phyloP scores from a whole-genome alignment of 1,139 yeast genomes.

The Wickerhamomyces sp. region DNA sequence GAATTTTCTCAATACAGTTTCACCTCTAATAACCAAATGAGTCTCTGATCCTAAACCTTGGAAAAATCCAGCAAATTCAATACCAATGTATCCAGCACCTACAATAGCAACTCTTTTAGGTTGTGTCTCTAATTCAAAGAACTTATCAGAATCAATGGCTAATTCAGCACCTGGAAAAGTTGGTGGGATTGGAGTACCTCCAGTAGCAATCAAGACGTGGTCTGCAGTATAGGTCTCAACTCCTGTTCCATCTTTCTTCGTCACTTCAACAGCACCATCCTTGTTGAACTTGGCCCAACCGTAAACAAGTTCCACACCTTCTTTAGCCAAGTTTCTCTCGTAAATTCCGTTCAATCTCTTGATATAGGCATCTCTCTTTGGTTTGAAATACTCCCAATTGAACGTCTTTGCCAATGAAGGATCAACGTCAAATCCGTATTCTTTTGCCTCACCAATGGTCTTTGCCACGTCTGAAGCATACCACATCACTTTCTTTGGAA shows the following conservation, averaged over 20 bases:
- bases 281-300: conserved; percentile 83
- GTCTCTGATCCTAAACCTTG: conserved; percentile 84
- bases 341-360: conserved; percentile 87
- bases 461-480: conserved; percentile 87
- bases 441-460: conserved; percentile 64
- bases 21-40: conserved; percentile 84
- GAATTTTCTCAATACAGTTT: conserved; percentile 80
- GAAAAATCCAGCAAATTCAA: conserved; percentile 93
- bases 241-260: conserved; percentile 47
- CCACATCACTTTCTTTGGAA: conserved; percentile 99
- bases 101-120: conserved; percentile 92
- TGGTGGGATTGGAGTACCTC: conserved; percentile 81
- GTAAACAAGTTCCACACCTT: conserved; percentile 79
- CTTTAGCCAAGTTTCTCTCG: conserved; percentile 78
- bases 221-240: conserved; percentile 69
- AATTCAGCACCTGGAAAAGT: conserved; percentile 72
- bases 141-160: conserved; percentile 90
- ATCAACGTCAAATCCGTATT: conserved; percentile 70
- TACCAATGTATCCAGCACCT: conserved; percentile 98
- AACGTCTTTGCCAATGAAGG: conserved; percentile 54
- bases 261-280: conserved; percentile 76
- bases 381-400: conserved; percentile 76
- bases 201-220: conserved; percentile 83
- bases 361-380: conserved; percentile 88
- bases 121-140: conserved; percentile 72